These are phyloP conservation scores for Eutrema japonicum DNA, from an alignment of 345 rosid genomes.

Conservation along the genomic window DNA sequence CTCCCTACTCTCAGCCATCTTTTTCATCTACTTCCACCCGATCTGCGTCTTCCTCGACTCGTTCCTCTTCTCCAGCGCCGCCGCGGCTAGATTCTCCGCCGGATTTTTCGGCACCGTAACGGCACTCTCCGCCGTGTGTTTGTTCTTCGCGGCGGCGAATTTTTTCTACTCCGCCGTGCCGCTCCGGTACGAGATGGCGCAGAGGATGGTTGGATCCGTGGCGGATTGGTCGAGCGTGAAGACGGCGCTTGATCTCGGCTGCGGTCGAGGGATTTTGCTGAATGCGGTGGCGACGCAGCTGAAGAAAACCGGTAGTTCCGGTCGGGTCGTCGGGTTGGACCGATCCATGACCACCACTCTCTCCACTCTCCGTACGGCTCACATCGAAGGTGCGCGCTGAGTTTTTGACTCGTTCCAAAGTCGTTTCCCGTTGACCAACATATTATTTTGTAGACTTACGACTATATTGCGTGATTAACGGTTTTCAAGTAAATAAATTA, in stretches of 20 bases:
- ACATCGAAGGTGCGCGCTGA: conserved; percentile 68
- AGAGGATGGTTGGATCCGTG: conserved; percentile 81
- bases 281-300: conserved; percentile 95
- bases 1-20: conserved; percentile 63
- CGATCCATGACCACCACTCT: conserved; percentile 74
- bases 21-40: conserved; percentile 70
- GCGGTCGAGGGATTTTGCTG: conserved; percentile 89
- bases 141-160: conserved; percentile 80
- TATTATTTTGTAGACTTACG: background rate
- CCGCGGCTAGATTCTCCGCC: conserved; percentile 72
- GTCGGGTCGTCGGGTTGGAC: conserved; percentile 93
- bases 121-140: conserved; percentile 73
- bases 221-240: conserved; percentile 88
- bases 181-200: conserved; percentile 84
- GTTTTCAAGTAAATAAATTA: background rate
- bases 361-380: conserved; percentile 90
- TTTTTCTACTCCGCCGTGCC: conserved; percentile 84
- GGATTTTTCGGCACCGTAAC: conserved; percentile 76
- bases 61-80: conserved; percentile 41
- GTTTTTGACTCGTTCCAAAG: conserved; percentile 27
- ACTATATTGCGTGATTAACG: conserved; percentile 21
- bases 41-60: conserved; percentile 59
- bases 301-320: conserved; percentile 91
- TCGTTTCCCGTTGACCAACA: conserved; percentile 29
- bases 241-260: conserved; percentile 88